A percentile compares a stretch with the other conserved stretches of the same genome.
phyloP scores from a whole-genome alignment of 75 land plant species.

The Pinus albicaulis region DNA sequence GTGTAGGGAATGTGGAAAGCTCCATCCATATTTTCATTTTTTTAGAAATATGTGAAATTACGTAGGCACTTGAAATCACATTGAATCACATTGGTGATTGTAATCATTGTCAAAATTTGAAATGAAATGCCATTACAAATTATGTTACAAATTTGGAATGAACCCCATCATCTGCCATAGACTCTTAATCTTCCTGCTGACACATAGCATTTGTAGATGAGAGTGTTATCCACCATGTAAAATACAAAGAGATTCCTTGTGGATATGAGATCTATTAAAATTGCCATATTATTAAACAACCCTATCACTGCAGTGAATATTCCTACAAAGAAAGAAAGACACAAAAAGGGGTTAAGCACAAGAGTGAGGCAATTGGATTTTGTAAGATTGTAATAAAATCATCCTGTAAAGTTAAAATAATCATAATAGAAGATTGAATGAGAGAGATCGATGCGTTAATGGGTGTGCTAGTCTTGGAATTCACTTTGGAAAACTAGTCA shows the following conservation, averaged over 20 bases:
- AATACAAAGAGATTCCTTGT: conserved; percentile 94
- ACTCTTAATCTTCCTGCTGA: background rate
- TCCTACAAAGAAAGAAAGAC: conserved; percentile 12
- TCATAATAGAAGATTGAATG: conserved; percentile 29
- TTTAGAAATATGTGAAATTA: too few relatives aligned
- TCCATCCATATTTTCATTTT: too few relatives aligned
- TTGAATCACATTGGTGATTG: too few relatives aligned
- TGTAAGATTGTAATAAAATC: background rate
- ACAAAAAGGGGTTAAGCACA: too few relatives aligned
- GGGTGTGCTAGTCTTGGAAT: conserved; percentile 75
- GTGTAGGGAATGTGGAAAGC: too few relatives aligned
- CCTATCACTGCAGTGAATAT: conserved; percentile 27
- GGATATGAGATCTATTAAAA: conserved; percentile 75
- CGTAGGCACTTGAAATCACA: too few relatives aligned
- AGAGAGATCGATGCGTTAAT: conserved; percentile 83
- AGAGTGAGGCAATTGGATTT: background rate
- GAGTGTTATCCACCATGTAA: conserved; percentile 95
- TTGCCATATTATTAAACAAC: conserved; percentile 59
- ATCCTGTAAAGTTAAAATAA: background rate
- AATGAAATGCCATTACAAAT: too few relatives aligned
- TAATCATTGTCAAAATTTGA: too few relatives aligned
- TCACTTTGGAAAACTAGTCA: conserved; percentile 76
- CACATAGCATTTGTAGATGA: conserved; percentile 73
- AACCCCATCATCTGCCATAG: conserved; percentile 34
- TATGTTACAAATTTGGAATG: too few relatives aligned